Evolutionary conservation across 2,329 filamentous ascomycete species (phyloP).

Genomic region (Xylaria sp.): DNA sequence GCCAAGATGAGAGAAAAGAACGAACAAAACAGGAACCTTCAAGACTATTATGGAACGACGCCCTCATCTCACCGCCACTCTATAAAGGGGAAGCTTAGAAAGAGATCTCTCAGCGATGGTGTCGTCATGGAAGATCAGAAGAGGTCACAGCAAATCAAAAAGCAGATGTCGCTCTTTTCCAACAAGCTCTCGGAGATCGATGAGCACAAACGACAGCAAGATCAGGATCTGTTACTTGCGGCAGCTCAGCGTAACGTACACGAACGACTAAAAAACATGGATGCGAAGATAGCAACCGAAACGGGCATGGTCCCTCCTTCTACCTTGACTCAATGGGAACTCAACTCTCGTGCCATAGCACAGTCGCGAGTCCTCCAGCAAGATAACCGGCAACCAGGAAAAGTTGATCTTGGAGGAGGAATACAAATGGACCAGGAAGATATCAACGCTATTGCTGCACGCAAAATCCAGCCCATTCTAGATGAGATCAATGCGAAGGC

Average conservation of each 20-base stretch:
- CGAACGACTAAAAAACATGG: conserved; percentile 79
- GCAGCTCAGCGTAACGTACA: conserved; percentile 89
- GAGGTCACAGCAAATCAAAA: conserved; percentile 76
- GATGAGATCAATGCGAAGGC: conserved; percentile 86
- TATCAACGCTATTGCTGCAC: conserved; percentile 81
- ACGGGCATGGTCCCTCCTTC: conserved; percentile 78
- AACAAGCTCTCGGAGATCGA: conserved; percentile 75
- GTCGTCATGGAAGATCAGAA: conserved; percentile 71
- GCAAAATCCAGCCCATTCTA: conserved; percentile 81
- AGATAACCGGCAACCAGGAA: conserved; percentile 64
- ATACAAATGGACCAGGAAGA: conserved; percentile 81
- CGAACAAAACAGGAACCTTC: conserved; percentile 69
- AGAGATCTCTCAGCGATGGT: conserved; percentile 75
- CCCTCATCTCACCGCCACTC: conserved; percentile 57
- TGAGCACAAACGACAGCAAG: conserved; percentile 76
- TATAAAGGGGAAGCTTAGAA: conserved; percentile 65
- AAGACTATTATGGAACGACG: conserved; percentile 76
- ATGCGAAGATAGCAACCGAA: conserved; percentile 79
- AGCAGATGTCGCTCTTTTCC: conserved; percentile 82
- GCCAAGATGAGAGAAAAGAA: conserved; percentile 81
- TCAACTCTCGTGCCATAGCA: conserved; percentile 76
- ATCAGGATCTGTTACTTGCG: conserved; percentile 79
- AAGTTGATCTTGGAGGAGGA: conserved; percentile 79
- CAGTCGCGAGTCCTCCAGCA: conserved; percentile 70
- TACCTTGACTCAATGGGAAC: conserved; percentile 80